Base-by-base conservation (phyloP, 2,329 filamentous ascomycete species). In the Cytospora mali region DNA sequence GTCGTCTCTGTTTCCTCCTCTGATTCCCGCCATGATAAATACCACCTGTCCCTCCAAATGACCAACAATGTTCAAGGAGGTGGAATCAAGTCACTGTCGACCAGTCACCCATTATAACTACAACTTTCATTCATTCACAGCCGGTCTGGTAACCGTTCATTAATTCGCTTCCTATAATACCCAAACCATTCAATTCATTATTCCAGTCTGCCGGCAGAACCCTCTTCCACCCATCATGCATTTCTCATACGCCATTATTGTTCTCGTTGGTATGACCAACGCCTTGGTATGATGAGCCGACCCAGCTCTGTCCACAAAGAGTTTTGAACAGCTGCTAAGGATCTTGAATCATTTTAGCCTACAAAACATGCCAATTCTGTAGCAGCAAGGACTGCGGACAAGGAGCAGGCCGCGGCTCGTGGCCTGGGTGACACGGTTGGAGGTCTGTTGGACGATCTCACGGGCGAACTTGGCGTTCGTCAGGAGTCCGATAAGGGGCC, bases 161-260 rank as follows among this genome's bases (percentile, higher is more conserved):
- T 27, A 10, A 4, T 54, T 54, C 39, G 11, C 10, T 60, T 23
- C 14, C 27, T 33, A 7, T 42, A 5, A 29, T 42, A 5, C 4
- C 4, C 27, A 31, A 14, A 31, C 13, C 42, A 31, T 25, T 42
- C 28, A 28, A 33, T 51, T 23, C 2, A 27, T 2, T 50, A 16
- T 35, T 48, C 50, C 28, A 28, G 25, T 28, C 55, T 51, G 51
- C 42, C 9, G 39, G 39, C 56, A 61, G 39, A 48, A 16, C 10
- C 56, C 50, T 21, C 33, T 27, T 21, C 42, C n/a, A 28, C 21
- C 50, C 42, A 65, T 39, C 14, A 65, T 65, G 63, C 60, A 52
- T 59, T 62, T 65, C 60, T 59, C 60, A 27, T 62, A 57, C 42
- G 46, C 55, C 28, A 4, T 62, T 21, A 3, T 60, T 29, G 55